Conservation (phyloP, 2,329 filamentous ascomycete species). For the Botrytis byssoidea region DNA sequence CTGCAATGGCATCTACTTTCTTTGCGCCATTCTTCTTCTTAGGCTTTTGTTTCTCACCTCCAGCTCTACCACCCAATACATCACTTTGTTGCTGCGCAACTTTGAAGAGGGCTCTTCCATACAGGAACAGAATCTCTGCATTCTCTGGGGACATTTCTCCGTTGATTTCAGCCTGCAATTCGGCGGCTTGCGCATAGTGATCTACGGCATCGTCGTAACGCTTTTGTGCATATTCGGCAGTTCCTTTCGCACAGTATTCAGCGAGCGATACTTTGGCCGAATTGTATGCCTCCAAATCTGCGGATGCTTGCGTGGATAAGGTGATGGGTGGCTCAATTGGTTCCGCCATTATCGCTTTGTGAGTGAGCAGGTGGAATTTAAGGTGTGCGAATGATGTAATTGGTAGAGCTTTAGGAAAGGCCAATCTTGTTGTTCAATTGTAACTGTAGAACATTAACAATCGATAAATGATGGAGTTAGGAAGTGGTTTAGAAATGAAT, state of each 20-base stretch:
- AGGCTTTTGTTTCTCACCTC: slow-evolving; percentile 53
- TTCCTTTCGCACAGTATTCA: slow-evolving; percentile 75
- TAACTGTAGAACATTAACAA: background rate
- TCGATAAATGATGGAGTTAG: background rate
- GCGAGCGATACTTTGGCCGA: slow-evolving; percentile 62
- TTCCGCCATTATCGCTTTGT: slow-evolving; percentile 32
- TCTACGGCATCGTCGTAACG: slow-evolving; percentile 85
- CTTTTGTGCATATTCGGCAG: slow-evolving; percentile 83
- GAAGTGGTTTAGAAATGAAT: background rate
- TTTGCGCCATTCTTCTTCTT: slow-evolving; percentile 44
- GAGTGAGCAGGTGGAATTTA: background rate
- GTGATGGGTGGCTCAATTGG: slow-evolving; percentile 32
- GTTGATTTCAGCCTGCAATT: slow-evolving; percentile 86
- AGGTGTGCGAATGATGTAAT: background rate
- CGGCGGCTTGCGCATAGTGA: slow-evolving; percentile 82
- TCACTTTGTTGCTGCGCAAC: slow-evolving; percentile 93
- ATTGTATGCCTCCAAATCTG: slow-evolving; percentile 35
- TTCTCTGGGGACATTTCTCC: slow-evolving; percentile 90
- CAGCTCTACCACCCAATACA: slow-evolving; percentile 80
- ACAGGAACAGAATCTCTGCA: slow-evolving; percentile 89
- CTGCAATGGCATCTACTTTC: slow-evolving; percentile 41
- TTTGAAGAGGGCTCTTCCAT: slow-evolving; percentile 90
- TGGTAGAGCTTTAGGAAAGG: background rate
- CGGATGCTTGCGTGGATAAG: slow-evolving; percentile 28
- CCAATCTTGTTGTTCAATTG: background rate